Conservation (phyloP, 2,329 filamentous ascomycete species). For the Drechslerella stenobrocha region DNA sequence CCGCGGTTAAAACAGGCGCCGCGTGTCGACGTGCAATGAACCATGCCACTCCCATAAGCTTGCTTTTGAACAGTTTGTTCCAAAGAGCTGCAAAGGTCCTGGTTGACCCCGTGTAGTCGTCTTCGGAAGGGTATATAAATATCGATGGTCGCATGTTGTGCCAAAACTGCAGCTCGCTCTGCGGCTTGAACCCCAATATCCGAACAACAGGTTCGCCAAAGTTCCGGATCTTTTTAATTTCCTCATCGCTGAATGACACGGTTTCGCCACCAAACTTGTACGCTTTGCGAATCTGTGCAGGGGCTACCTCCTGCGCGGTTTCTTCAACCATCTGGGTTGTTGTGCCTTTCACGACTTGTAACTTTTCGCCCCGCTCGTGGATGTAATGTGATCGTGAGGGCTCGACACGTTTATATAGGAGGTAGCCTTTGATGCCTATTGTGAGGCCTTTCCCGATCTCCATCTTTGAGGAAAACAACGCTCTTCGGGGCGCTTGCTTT, state of each 20-base stretch:
- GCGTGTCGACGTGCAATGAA: slow-evolving; percentile 81
- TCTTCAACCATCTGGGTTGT: slow-evolving; percentile 78
- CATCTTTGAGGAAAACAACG: slow-evolving; percentile 84
- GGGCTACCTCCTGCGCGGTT: slow-evolving; percentile 69
- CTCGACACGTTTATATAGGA: slow-evolving; percentile 80
- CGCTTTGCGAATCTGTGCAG: slow-evolving; percentile 80
- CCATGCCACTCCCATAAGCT: slow-evolving; percentile 87
- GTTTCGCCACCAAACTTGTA: slow-evolving; percentile 95
- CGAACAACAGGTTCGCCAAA: slow-evolving; percentile 83
- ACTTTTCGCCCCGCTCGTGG: slow-evolving; percentile 81
- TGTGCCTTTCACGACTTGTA: slow-evolving; percentile 75
- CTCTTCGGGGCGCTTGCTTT: slow-evolving; percentile 79
- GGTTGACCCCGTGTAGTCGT: slow-evolving; percentile 85
- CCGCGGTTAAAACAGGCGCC: slow-evolving; percentile 74
- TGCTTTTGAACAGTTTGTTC: slow-evolving; percentile 76
- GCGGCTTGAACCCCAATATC: slow-evolving; percentile 90
- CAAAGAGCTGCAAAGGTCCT: slow-evolving; percentile 89
- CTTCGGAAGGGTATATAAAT: slow-evolving; percentile 93
- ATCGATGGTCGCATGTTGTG: slow-evolving; percentile 81
- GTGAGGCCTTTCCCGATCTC: slow-evolving; percentile 81
- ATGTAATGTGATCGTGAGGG: slow-evolving; percentile 83
- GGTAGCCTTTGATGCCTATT: slow-evolving; percentile 92
- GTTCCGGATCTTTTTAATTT: slow-evolving; percentile 73
- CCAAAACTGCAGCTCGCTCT: slow-evolving; percentile 75
- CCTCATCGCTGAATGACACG: slow-evolving; percentile 80